These are phyloP conservation scores for Vitis labrusca DNA, from an alignment of 164 flowering plant genomes.

Conservation along the genomic window DNA sequence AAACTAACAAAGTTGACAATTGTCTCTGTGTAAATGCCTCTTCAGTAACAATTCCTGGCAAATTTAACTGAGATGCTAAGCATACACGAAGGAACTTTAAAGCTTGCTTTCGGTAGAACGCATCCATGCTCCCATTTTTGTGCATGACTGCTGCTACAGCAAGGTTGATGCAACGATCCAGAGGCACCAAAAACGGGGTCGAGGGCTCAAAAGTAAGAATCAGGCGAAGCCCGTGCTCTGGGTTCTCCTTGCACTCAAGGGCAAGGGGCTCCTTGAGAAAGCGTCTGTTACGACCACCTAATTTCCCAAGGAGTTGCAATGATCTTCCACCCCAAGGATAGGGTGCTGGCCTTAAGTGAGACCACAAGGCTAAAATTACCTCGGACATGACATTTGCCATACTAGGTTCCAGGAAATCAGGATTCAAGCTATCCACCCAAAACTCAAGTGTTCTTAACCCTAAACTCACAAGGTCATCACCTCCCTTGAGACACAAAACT, in stretches of 20 bases:
- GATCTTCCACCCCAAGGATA: constrained; percentile 95
- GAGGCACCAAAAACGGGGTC: constrained; percentile 95
- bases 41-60: constrained; percentile 69
- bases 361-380: constrained; percentile 94
- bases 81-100: constrained; percentile 87
- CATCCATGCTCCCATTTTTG: constrained; percentile 57
- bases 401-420: constrained; percentile 97
- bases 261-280: constrained; percentile 96
- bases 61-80: constrained; percentile 85
- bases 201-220: constrained; percentile 98
- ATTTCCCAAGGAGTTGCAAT: constrained; percentile 90
- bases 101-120: constrained; percentile 89
- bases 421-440: constrained; percentile 98
- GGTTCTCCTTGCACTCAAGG: constrained; percentile 98
- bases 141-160: constrained; percentile 86
- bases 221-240: constrained; percentile 99
- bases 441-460: constrained; percentile 93
- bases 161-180: constrained; percentile 91
- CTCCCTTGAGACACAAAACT: constrained; percentile 86
- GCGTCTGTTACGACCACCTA: constrained; percentile 98
- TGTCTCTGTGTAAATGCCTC: constrained; percentile 61
- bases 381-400: constrained; percentile 98
- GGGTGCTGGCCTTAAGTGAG: constrained; percentile 89
- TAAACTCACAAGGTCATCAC: constrained; percentile 82
- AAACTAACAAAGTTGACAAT: constrained; percentile 62